Evolutionary conservation across 345 rosid species (phyloP).

Genomic region (Citrus inodora): DNA sequence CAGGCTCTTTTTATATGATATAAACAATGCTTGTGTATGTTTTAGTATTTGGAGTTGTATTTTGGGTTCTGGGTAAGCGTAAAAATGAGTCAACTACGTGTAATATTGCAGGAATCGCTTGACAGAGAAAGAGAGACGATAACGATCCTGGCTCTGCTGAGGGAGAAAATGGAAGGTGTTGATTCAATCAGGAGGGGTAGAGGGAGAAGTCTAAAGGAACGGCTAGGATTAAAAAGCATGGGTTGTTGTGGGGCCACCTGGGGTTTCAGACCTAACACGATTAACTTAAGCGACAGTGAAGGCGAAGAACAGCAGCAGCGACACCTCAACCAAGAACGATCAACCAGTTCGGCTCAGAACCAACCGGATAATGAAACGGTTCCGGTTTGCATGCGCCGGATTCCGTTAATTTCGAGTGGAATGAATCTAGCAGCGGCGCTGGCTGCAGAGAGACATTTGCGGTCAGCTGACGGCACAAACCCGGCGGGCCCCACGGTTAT

Average conservation of each 20-base stretch:
- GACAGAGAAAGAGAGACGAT: constrained; percentile 25
- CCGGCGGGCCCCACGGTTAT: not conserved
- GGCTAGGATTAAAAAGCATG: constrained; percentile 56
- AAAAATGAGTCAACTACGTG: constrained; percentile 47
- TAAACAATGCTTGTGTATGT: not conserved
- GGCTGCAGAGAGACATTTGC: constrained; percentile 69
- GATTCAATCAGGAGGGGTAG: constrained; percentile 27
- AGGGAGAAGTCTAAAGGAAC: constrained; percentile 53
- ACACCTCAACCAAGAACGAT: not conserved
- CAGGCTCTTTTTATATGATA: not conserved
- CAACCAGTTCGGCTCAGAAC: constrained; percentile 14
- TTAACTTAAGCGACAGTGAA: constrained; percentile 40
- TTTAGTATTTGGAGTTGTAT: not conserved
- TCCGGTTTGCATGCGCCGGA: constrained; percentile 15
- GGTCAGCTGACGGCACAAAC: constrained; percentile 27
- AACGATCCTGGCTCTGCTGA: constrained; percentile 50
- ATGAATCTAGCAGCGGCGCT: constrained; percentile 93
- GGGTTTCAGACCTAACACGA: constrained; percentile 42
- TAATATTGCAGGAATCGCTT: constrained; percentile 41
- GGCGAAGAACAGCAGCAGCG: constrained; percentile 12
- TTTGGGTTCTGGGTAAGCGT: not conserved
- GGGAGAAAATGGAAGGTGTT: constrained; percentile 51
- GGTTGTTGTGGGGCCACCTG: constrained; percentile 73
- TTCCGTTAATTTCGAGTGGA: constrained; percentile 25
- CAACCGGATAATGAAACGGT: constrained; percentile 6